Conservation (phyloP, 2,329 filamentous ascomycete genomes). For the Phaeosphaeria sp. region DNA sequence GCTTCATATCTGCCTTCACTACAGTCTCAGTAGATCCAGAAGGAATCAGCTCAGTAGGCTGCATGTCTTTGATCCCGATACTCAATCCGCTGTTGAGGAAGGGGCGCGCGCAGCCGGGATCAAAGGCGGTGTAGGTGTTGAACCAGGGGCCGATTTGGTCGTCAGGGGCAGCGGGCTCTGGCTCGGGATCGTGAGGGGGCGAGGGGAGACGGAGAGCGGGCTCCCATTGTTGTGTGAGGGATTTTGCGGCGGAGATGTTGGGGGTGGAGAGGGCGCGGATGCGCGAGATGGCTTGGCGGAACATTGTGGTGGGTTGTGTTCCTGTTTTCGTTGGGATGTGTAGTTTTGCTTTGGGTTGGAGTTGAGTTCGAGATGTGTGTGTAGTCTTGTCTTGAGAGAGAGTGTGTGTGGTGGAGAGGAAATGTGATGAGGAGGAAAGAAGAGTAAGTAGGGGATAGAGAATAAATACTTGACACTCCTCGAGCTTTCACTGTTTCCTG, state of each 20-base stretch:
- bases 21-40: too few species aligned
- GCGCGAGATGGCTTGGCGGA: neutral
- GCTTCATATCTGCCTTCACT: neutral
- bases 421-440: neutral
- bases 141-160: neutral
- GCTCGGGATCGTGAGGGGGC: neutral
- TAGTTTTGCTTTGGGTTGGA: too few species aligned
- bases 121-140: constrained; percentile 10
- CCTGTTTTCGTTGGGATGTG: too few species aligned
- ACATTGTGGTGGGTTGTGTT: constrained; percentile 5
- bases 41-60: neutral
- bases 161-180: neutral
- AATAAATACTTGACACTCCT: too few species aligned
- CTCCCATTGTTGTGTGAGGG: constrained; percentile 9
- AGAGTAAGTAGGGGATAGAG: too few species aligned
- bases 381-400: too few species aligned
- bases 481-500: neutral
- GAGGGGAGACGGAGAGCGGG: neutral
- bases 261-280: neutral
- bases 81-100: neutral
- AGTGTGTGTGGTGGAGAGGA: too few species aligned
- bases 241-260: constrained; percentile 1
- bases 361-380: too few species aligned
- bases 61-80: neutral
- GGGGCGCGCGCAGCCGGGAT: constrained; percentile 10